Conservation (phyloP, 2,329 filamentous ascomycete species). For the Nannizziopsis barbatae region DNA sequence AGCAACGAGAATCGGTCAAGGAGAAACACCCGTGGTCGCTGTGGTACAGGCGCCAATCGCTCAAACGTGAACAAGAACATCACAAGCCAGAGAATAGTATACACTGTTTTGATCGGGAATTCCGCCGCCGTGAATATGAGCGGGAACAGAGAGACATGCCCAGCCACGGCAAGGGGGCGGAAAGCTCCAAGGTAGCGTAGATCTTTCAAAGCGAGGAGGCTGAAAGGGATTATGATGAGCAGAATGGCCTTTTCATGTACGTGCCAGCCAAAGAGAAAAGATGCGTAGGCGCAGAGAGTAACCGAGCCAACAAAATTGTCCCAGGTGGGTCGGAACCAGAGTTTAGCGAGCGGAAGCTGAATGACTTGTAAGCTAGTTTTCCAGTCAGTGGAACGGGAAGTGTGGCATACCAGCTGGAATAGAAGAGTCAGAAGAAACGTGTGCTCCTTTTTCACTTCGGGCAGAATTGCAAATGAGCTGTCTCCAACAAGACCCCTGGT, state of each 20-base stretch:
- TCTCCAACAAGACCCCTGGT: constrained; percentile 89
- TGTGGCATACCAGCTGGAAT: constrained; percentile 55
- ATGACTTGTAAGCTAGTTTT: constrained; percentile 1
- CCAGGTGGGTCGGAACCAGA: constrained; percentile 73
- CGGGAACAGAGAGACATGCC: constrained; percentile 90
- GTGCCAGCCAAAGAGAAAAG: constrained; percentile 96
- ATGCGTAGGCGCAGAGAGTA: constrained; percentile 88
- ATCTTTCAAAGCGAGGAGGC: constrained; percentile 78
- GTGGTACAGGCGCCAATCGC: constrained; percentile 70
- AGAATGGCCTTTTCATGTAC: constrained; percentile 97
- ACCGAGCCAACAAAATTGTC: constrained; percentile 80
- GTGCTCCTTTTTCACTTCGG: constrained; percentile 65
- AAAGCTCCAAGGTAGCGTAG: constrained; percentile 85
- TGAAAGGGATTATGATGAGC: constrained; percentile 89
- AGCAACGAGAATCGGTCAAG: constrained; percentile 82
- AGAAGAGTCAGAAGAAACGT: constrained; percentile 76
- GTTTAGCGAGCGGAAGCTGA: constrained; percentile 61
- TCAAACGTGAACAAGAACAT: constrained; percentile 80
- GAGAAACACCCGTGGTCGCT: constrained; percentile 69
- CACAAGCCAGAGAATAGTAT: constrained; percentile 85
- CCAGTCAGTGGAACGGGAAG: neutral
- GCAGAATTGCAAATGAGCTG: constrained; percentile 84
- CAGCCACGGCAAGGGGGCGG: constrained; percentile 78
- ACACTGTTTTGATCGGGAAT: constrained; percentile 86
- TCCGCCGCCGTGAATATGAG: constrained; percentile 84